phyloP scores from a whole-genome alignment of 768 basidiomycete species.

The Lentinula aciculospora region DNA sequence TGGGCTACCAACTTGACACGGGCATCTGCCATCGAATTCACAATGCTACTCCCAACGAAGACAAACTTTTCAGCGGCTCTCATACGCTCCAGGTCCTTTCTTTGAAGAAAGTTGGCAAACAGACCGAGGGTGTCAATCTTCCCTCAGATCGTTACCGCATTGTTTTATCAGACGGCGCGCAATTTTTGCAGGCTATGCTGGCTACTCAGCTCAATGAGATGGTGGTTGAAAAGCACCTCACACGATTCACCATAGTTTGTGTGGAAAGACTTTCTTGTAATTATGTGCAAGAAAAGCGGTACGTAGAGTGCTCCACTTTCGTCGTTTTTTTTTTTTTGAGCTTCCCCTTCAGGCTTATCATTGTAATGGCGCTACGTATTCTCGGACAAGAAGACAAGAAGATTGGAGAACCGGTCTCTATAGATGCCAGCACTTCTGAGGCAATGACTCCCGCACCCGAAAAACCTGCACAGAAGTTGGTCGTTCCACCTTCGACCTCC shows the following conservation, averaged over 20 bases:
- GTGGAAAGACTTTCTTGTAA: slow-evolving; percentile 80
- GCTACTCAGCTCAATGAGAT: slow-evolving; percentile 84
- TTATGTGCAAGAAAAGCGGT: slow-evolving; percentile 81
- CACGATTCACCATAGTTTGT: slow-evolving; percentile 62
- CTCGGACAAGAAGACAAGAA: slow-evolving; percentile 54
- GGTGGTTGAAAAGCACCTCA: slow-evolving; percentile 57
- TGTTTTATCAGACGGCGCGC: slow-evolving; percentile 84
- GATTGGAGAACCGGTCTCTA: slow-evolving; percentile 55
- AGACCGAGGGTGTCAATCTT: slow-evolving; percentile 23
- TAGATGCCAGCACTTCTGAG: slow-evolving; percentile 21
- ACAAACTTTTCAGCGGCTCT: slow-evolving; percentile 32
- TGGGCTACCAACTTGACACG: slow-evolving; percentile 42
- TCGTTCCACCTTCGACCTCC: slow-evolving; percentile 10
- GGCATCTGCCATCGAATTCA: slow-evolving; percentile 52
- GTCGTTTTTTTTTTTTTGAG: neutral
- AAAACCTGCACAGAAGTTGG: slow-evolving; percentile 17
- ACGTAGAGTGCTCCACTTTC: slow-evolving; percentile 19
- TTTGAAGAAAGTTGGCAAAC: slow-evolving; percentile 65
- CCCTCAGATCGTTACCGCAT: slow-evolving; percentile 62
- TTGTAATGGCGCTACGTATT: slow-evolving; percentile 64
- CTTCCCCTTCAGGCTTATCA: slow-evolving; percentile 58
- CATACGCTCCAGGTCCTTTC: slow-evolving; percentile 76
- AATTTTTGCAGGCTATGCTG: slow-evolving; percentile 91
- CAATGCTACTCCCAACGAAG: slow-evolving; percentile 36
- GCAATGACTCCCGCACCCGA: slow-evolving; percentile 23